These are phyloP conservation scores for Neospora caninum DNA, from an alignment of 169 alveolate species.

Conservation along the genomic window DNA sequence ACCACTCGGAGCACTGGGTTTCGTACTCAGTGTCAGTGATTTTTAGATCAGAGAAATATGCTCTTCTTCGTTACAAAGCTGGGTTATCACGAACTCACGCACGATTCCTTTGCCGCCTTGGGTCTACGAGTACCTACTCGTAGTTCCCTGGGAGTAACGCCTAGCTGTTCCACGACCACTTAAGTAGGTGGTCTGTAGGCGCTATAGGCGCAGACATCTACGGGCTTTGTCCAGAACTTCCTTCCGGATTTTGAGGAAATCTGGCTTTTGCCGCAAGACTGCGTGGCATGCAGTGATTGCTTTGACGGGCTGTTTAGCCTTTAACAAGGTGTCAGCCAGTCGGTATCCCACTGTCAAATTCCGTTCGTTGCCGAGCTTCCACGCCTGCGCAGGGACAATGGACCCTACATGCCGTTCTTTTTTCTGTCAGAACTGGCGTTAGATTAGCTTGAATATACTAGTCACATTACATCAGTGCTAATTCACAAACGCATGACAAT, in stretches of 20 bases:
- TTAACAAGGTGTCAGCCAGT: background rate
- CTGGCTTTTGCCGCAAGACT: background rate
- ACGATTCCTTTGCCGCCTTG: too few relatives aligned
- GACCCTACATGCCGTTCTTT: background rate
- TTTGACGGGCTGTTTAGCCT: constrained; percentile 5
- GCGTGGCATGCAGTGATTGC: background rate
- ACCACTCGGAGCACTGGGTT: too few relatives aligned
- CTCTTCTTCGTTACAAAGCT: too few relatives aligned
- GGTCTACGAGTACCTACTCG: too few relatives aligned
- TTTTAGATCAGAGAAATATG: too few relatives aligned
- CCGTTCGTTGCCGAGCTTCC: background rate
- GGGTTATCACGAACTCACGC: too few relatives aligned
- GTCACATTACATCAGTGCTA: background rate
- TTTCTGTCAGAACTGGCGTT: too few relatives aligned
- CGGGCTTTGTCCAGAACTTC: constrained; percentile 20
- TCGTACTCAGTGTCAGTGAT: too few relatives aligned
- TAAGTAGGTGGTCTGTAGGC: background rate
- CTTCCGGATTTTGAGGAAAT: constrained; percentile 4
- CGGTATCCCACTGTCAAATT: background rate
- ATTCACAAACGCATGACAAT: background rate
- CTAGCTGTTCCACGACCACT: too few relatives aligned
- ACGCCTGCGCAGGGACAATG: constrained; percentile 10
- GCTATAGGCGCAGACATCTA: constrained; percentile 2
- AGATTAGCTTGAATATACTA: background rate
- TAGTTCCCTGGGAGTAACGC: too few relatives aligned